phyloP scores from a whole-genome alignment of 768 basidiomycete species.

The Paxillus rubicundulus region DNA sequence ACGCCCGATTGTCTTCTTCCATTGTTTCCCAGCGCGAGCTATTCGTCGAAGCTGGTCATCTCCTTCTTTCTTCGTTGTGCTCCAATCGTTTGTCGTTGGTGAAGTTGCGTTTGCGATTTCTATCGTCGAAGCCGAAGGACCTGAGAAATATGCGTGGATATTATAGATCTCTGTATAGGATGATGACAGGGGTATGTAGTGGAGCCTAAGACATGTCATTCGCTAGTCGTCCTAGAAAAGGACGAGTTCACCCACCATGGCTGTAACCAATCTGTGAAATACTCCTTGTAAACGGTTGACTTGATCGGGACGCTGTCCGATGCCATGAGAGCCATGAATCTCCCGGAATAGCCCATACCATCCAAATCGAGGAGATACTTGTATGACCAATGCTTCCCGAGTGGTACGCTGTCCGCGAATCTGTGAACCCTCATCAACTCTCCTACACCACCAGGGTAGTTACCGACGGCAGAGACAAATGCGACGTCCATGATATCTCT shows the following conservation, averaged over 20 bases:
- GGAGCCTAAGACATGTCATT: slow-evolving; percentile 57
- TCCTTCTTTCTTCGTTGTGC: slow-evolving; percentile 47
- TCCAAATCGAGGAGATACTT: slow-evolving; percentile 92
- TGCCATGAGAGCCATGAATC: slow-evolving; percentile 81
- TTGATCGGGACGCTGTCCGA: slow-evolving; percentile 91
- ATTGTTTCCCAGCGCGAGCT: slow-evolving; percentile 88
- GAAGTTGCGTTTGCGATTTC: slow-evolving; percentile 50
- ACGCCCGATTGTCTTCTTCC: slow-evolving; percentile 83
- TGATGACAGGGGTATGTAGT: slow-evolving; percentile 89
- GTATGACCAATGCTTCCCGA: slow-evolving; percentile 89
- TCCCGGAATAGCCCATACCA: slow-evolving; percentile 92
- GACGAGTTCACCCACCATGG: slow-evolving; percentile 60
- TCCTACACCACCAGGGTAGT: slow-evolving; percentile 73
- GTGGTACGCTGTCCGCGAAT: slow-evolving; percentile 70
- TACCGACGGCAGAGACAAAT: slow-evolving; percentile 76
- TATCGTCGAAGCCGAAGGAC: slow-evolving; percentile 63
- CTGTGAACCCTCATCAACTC: slow-evolving; percentile 64
- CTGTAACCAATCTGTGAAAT: slow-evolving; percentile 87
- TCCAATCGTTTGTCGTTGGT: slow-evolving; percentile 28
- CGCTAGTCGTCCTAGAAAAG: background rate
- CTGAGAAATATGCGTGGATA: slow-evolving; percentile 90
- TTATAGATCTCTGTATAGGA: slow-evolving; percentile 93
- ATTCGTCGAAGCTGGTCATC: slow-evolving; percentile 77
- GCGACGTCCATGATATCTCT: slow-evolving; percentile 82
- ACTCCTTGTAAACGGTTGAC: slow-evolving; percentile 88